Base-by-base conservation (phyloP, 2,329 filamentous ascomycete genomes). In the Stagonosporopsis cucurbitacearum region DNA sequence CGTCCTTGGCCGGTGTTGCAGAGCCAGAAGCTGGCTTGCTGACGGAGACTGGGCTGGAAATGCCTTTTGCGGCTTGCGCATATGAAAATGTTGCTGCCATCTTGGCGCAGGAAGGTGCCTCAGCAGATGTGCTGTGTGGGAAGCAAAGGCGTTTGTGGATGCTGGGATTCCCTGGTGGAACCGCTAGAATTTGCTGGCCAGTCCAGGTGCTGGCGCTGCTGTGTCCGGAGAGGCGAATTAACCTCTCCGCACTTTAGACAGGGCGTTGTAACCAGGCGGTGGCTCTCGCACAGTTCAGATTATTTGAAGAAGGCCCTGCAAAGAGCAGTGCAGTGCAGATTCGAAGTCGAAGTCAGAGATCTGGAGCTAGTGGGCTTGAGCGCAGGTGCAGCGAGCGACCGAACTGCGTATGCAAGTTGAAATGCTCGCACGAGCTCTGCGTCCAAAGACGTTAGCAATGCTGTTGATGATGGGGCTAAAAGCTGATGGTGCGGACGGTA, bases 31-130 rank as follows among this genome's bases (percentile, higher is more conserved):
- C 66, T 19, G 75, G 72, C 69, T 83, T 82, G 66, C 76, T 78
- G 22, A 78, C 68, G 46, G 74, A 71, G 25, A 78, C 70, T 41
- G 76, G 72, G 52, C 78, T 69, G 52, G 84, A 79, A 68, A 89
- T 85, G 71, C 93, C 92, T 77, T 95, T 95, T 57, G 94, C 94
- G 72, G 94, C 94, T 83, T 96, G 92, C 69, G 94, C 94, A 78
- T 98, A 98, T 57, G 94, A 97, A 75, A 97, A 96, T 30, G 86
- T 81, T 37, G 73, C 62, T 58, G 73, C 69, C 73, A 75, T 75
- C 45, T 56, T 61, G 56, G 25, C 7, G 26, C 43, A 33, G 12
- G 47, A 33, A 8, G 12, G 30, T 47, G 37, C 17, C 50, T 43
- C 42, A 56, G 53, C 47, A 46, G 9, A 43, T 43, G 37, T 42